Percentiles rank a stretch among this genome's conserved stretches.
Conservation (phyloP, 345 rosid species). For the Leavenworthia alabamica region DNA sequence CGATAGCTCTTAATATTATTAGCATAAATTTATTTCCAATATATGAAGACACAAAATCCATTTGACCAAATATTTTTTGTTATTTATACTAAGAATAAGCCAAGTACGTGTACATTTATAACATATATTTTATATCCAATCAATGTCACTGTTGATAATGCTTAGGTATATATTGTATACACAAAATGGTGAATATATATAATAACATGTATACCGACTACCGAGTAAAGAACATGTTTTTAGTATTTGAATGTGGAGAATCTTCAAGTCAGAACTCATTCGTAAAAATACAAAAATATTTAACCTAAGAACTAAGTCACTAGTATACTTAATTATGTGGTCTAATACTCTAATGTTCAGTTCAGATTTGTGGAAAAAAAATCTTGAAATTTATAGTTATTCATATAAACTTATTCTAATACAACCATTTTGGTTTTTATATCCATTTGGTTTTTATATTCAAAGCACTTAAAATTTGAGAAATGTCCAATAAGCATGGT, state of each 20-base stretch:
- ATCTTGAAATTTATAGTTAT: neutral
- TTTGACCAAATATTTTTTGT: neutral
- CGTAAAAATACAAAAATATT: no score
- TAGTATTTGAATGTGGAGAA: neutral
- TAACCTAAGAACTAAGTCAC: constrained; percentile 8
- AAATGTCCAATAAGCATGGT: neutral
- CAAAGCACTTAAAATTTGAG: neutral
- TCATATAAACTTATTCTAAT: neutral
- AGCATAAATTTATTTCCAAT: neutral
- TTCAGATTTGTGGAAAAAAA: neutral
- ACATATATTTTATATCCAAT: neutral
- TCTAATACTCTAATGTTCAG: neutral
- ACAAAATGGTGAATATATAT: no score
- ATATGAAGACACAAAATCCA: neutral
- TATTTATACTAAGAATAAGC: neutral
- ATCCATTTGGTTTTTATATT: neutral
- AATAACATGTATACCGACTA: no score
- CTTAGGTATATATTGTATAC: neutral
- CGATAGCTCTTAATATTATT: constrained; percentile 11
- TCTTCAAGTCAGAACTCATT: no score
- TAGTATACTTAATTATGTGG: neutral
- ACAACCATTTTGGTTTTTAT: no score
- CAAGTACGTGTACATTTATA: neutral
- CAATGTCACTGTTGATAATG: neutral
- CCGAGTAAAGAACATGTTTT: neutral